A percentile compares a stretch with the other conserved stretches of the same genome.
These are phyloP conservation scores for Fusarium staphyleae DNA, from an alignment of 2,329 filamentous ascomycete genomes.

Conservation along the genomic window DNA sequence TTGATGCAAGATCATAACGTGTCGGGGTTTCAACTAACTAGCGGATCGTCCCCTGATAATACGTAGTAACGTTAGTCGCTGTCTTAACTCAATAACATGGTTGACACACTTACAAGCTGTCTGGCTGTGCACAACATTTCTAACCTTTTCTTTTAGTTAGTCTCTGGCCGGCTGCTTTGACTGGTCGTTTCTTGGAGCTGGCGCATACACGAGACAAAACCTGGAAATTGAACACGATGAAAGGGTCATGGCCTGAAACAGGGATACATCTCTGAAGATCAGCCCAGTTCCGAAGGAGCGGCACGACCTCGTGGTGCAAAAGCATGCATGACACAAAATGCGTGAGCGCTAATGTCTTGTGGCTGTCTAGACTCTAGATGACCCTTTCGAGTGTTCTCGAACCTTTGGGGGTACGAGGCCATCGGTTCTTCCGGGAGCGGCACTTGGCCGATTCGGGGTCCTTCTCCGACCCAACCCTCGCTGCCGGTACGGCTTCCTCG, in stretches of 20 bases:
- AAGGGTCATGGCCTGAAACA: constrained; percentile 33
- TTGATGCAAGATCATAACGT: constrained; percentile 32
- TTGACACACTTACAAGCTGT: not conserved
- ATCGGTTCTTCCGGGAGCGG: constrained; percentile 24
- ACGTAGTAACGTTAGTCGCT: too few species aligned
- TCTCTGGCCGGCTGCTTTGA: not conserved
- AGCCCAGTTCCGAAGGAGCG: constrained; percentile 15
- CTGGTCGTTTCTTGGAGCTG: not conserved
- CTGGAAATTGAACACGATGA: constrained; percentile 24
- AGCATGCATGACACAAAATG: constrained; percentile 25
- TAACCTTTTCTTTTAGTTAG: not conserved
- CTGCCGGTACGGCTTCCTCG: not conserved
- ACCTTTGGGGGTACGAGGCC: constrained; percentile 12
- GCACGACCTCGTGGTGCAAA: constrained; percentile 10
- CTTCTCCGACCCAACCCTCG: constrained; percentile 11
- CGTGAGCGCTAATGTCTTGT: constrained; percentile 30
- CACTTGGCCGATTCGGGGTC: constrained; percentile 4
- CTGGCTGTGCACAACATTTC: not conserved
- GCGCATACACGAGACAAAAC: not conserved
- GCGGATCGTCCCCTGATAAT: constrained; percentile 5
- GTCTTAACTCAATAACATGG: not conserved
- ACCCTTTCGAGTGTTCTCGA: constrained; percentile 29
- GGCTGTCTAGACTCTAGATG: constrained; percentile 8
- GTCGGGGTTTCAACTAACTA: constrained; percentile 22
- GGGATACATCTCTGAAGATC: constrained; percentile 13